phyloP scores from a whole-genome alignment of 352 stramenopile genomes.

The Pelagophyceae sp. region DNA sequence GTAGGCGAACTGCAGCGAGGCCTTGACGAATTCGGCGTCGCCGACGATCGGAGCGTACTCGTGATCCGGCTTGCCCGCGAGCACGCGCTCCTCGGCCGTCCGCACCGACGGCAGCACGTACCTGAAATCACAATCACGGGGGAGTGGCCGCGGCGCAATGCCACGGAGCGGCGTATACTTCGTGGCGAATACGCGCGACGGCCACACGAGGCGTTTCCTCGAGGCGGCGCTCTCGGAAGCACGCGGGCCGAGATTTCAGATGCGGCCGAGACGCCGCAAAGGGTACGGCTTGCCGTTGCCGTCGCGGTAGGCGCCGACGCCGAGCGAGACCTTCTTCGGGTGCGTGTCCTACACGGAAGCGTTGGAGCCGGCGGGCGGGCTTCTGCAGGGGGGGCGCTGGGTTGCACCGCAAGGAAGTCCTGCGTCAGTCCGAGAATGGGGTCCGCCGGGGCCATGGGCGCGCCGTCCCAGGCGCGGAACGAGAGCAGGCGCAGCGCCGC shows the following conservation, averaged over 20 bases:
- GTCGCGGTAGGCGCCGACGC: slow-evolving; percentile 96
- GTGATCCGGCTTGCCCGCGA: slow-evolving; percentile 83
- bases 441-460: slow-evolving; percentile 87
- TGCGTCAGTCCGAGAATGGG: slow-evolving; percentile 93
- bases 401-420: too few relatives aligned
- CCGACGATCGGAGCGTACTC: slow-evolving; percentile 77
- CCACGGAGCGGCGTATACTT: too few relatives aligned
- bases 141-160: too few relatives aligned
- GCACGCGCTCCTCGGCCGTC: slow-evolving; percentile 87
- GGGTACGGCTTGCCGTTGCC: slow-evolving; percentile 66
- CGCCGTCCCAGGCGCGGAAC: slow-evolving; percentile 39
- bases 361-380: too few relatives aligned
- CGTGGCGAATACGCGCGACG: too few relatives aligned
- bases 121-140: too few relatives aligned
- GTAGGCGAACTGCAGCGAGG: slow-evolving; percentile 76
- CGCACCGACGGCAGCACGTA: slow-evolving; percentile 92
- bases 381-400: too few relatives aligned
- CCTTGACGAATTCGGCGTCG: slow-evolving; percentile 77
- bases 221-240: too few relatives aligned
- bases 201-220: too few relatives aligned
- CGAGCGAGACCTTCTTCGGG: slow-evolving; percentile 84
- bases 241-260: too few relatives aligned
- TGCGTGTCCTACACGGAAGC: slow-evolving; percentile 77
- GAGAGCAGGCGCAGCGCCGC: neutral
- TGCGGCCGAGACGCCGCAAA: too few relatives aligned